Evolutionary conservation across 768 basidiomycete genomes (phyloP).

Genomic region (Coprinopsis strossmayeri): DNA sequence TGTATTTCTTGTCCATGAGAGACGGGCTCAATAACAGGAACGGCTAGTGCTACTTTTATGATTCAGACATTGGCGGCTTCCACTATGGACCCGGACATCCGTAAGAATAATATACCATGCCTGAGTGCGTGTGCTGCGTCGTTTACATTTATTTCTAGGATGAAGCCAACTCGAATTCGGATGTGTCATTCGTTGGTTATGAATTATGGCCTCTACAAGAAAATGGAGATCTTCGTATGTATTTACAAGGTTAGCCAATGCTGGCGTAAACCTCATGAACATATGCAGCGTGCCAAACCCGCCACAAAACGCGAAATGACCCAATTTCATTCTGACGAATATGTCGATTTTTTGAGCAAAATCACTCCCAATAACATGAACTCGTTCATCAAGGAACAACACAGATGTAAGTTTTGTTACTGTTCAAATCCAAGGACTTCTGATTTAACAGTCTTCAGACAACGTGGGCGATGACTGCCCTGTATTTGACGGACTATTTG

Average conservation of each 20-base stretch:
- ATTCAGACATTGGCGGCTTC: slow-evolving; percentile 98
- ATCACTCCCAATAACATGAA: slow-evolving; percentile 96
- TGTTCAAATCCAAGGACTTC: no score
- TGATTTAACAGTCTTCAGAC: slow-evolving; percentile 39
- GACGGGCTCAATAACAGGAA: slow-evolving; percentile 12
- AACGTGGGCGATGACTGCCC: slow-evolving; percentile 99
- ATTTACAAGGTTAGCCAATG: not conserved
- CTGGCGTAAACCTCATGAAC: not conserved
- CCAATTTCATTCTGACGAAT: slow-evolving; percentile 98
- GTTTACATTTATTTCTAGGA: slow-evolving; percentile 40
- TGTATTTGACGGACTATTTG: slow-evolving; percentile 96
- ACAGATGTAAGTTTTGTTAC: slow-evolving; percentile 64
- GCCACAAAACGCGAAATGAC: slow-evolving; percentile 99
- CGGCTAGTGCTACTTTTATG: slow-evolving; percentile 94
- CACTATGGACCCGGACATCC: slow-evolving; percentile 99
- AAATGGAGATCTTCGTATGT: slow-evolving; percentile 99
- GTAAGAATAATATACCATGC: slow-evolving; percentile 32
- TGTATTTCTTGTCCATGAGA: slow-evolving; percentile 7
- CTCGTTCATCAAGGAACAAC: slow-evolving; percentile 87
- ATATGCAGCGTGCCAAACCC: slow-evolving; percentile 86
- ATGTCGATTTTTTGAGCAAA: slow-evolving; percentile 91
- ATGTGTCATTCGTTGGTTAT: slow-evolving; percentile 99
- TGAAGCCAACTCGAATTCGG: slow-evolving; percentile 97
- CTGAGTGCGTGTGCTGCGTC: not conserved
- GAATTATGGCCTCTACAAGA: slow-evolving; percentile 99